A percentile compares a stretch with the other conserved stretches of the same genome.
These are phyloP conservation scores for Trichoderma hamatum DNA, from an alignment of 2,329 filamentous ascomycete genomes.

Conservation along the genomic window DNA sequence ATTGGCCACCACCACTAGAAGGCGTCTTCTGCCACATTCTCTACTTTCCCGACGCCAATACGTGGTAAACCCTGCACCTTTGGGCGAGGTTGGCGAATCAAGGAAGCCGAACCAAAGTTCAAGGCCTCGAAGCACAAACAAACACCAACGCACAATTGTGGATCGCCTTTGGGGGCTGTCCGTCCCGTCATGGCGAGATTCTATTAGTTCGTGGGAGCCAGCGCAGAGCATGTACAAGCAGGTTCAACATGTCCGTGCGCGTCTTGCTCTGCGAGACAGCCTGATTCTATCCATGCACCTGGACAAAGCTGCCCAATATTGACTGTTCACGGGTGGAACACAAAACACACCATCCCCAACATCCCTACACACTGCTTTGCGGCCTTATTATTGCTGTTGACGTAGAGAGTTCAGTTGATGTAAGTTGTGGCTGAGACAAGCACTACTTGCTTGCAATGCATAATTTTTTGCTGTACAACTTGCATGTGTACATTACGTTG, in stretches of 20 bases:
- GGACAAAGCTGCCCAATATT: not conserved
- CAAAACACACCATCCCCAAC: not conserved
- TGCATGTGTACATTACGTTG: not conserved
- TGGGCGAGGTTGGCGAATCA: conserved; percentile 1
- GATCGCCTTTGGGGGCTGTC: not conserved
- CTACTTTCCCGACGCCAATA: not conserved
- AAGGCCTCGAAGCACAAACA: not conserved
- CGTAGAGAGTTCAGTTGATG: not conserved
- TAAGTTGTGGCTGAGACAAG: conserved; percentile 16
- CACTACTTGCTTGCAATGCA: not conserved
- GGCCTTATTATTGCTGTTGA: not conserved
- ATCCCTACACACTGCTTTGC: not conserved
- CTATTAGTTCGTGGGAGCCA: not conserved
- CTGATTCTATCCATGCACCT: not conserved
- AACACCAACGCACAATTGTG: not conserved
- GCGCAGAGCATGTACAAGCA: not conserved
- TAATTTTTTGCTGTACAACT: not conserved
- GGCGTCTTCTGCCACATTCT: not conserved
- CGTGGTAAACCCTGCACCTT: not conserved
- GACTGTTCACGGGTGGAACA: not conserved
- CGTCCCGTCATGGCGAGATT: not conserved
- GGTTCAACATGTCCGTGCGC: not conserved
- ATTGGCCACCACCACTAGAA: not conserved
- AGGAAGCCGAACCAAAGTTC: not conserved
- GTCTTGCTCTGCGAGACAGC: not conserved